A percentile compares a stretch with the other conserved stretches of the same genome.
phyloP scores from a whole-genome alignment of 2,329 filamentous ascomycete genomes.

The Karstenula rhodostoma region DNA sequence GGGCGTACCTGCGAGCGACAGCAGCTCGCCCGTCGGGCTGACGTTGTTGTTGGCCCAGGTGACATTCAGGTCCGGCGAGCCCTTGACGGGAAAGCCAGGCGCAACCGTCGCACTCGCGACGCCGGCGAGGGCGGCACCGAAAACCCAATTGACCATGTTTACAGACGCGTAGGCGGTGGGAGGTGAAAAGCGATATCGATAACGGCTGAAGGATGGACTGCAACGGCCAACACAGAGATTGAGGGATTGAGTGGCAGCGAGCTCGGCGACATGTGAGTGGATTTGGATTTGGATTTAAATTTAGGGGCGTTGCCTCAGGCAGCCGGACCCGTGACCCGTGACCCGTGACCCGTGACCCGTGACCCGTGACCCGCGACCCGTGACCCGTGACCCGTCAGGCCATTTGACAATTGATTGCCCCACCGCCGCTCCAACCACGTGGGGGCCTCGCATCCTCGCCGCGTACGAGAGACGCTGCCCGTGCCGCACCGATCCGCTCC shows the following conservation, averaged over 20 bases:
- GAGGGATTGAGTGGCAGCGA: not conserved
- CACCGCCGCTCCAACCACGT: not conserved
- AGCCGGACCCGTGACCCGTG: not conserved
- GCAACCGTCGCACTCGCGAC: conserved; percentile 32
- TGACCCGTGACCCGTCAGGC: not conserved
- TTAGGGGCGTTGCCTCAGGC: conserved; percentile 9
- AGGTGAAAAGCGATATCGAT: not conserved
- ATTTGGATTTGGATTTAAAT: not conserved
- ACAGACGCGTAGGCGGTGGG: too few relatives aligned
- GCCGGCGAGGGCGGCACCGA: conserved; percentile 14
- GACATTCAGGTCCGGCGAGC: conserved; percentile 30
- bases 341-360: not conserved
- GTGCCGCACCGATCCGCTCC: not conserved
- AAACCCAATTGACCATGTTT: conserved; percentile 5
- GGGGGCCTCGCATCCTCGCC: conserved; percentile 4
- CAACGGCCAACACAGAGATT: not conserved
- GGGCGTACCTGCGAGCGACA: conserved; percentile 42
- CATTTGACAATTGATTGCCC: not conserved
- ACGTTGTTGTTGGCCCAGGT: conserved; percentile 44
- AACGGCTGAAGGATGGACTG: not conserved
- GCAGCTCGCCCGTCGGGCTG: conserved; percentile 41
- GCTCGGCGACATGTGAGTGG: conserved; percentile 3
- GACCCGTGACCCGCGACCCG: not conserved
- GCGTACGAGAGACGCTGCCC: not conserved
- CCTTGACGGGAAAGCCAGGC: conserved; percentile 40